Percentiles rank a stretch among this genome's conserved stretches.
These are phyloP conservation scores for Aureobasidium subglaciale DNA, from an alignment of 2,329 filamentous ascomycete species.

Conservation along the genomic window DNA sequence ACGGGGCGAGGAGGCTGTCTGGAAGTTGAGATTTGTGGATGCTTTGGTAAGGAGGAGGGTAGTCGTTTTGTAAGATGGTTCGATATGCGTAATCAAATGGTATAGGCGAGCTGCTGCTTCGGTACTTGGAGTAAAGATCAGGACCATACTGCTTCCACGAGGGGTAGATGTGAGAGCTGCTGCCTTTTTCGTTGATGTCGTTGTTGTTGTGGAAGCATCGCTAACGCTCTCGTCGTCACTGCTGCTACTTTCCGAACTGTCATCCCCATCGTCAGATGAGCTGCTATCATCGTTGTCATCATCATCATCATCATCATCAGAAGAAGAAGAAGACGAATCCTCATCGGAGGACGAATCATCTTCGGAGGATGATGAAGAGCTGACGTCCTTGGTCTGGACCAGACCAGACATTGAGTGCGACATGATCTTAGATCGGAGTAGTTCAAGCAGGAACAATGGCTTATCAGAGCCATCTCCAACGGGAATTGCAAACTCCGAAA, in stretches of 20 bases:
- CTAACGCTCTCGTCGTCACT: background rate
- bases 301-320: slow-evolving; percentile 26
- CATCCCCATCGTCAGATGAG: too few relatives aligned
- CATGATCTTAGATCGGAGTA: slow-evolving; percentile 54
- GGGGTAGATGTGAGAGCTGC: background rate
- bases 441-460: slow-evolving; percentile 75
- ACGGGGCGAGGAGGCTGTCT: slow-evolving; percentile 30
- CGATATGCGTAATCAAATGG: slow-evolving; percentile 54
- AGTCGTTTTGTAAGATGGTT: slow-evolving; percentile 23
- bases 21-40: slow-evolving; percentile 53
- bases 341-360: slow-evolving; percentile 16
- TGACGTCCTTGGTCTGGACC: background rate
- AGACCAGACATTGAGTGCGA: background rate
- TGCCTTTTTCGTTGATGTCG: background rate
- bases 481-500: slow-evolving; percentile 43
- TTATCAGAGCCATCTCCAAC: slow-evolving; percentile 47
- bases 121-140: slow-evolving; percentile 89
- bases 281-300: background rate
- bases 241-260: background rate
- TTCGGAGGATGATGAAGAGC: background rate
- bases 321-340: slow-evolving; percentile 27
- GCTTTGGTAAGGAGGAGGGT: slow-evolving; percentile 55
- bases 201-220: slow-evolving; percentile 15
- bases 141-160: slow-evolving; percentile 20
- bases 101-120: slow-evolving; percentile 82